These are phyloP conservation scores for Metarhizium sp. DNA, from an alignment of 2,329 filamentous ascomycete species.

Conservation along the genomic window DNA sequence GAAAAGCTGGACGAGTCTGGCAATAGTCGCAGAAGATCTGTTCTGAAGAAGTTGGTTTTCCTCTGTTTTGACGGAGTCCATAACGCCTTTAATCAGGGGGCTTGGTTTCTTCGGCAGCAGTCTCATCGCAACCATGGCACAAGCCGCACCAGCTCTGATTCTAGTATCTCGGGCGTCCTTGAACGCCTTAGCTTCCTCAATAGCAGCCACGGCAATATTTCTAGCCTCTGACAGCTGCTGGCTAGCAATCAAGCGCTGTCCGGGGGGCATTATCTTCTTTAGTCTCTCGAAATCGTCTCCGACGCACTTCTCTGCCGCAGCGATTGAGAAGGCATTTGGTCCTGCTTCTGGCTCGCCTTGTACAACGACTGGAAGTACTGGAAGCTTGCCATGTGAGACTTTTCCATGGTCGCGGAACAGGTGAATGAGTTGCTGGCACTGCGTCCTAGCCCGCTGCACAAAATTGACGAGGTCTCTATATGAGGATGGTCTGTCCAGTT, in stretches of 20 bases:
- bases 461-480: slow-evolving; percentile 89
- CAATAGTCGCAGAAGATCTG: slow-evolving; percentile 77
- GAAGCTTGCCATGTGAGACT: slow-evolving; percentile 64
- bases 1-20: slow-evolving; percentile 77
- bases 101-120: slow-evolving; percentile 89
- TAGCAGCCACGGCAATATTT: slow-evolving; percentile 57
- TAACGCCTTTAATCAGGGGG: slow-evolving; percentile 87
- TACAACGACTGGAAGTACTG: slow-evolving; percentile 77
- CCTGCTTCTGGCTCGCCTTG: slow-evolving; percentile 90
- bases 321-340: slow-evolving; percentile 82
- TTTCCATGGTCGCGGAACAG: slow-evolving; percentile 88
- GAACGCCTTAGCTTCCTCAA: slow-evolving; percentile 68
- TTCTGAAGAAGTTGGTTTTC: slow-evolving; percentile 83
- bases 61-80: slow-evolving; percentile 96
- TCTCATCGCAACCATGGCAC: slow-evolving; percentile 79
- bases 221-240: slow-evolving; percentile 73
- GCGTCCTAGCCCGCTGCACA: slow-evolving; percentile 79
- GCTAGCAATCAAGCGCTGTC: slow-evolving; percentile 75
- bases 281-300: slow-evolving; percentile 78
- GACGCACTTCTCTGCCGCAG: slow-evolving; percentile 80
- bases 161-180: slow-evolving; percentile 80
- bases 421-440: slow-evolving; percentile 83
- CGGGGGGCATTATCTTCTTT: slow-evolving; percentile 80
- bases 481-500: slow-evolving; percentile 68
- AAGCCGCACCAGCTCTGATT: slow-evolving; percentile 77